phyloP scores from a whole-genome alignment of 1,284 basidiomycete genomes.

The Naganishia sp. region DNA sequence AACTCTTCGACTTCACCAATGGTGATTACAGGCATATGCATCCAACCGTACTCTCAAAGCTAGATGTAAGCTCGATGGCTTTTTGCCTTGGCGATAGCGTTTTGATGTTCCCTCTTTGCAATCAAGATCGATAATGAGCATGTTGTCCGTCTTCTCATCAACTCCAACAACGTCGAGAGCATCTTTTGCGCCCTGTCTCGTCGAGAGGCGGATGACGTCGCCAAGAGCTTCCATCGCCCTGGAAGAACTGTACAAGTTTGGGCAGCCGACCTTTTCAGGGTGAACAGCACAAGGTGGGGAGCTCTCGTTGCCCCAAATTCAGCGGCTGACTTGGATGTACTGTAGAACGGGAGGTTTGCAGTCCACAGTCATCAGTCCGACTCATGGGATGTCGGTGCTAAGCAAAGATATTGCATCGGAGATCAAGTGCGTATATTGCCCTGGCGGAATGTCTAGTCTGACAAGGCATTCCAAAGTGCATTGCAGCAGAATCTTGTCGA shows the following conservation, averaged over 20 bases:
- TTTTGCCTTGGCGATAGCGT: background rate
- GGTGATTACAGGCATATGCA: slow-evolving; percentile 66
- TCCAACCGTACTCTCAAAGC: slow-evolving; percentile 77
- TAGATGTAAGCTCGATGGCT: slow-evolving; percentile 63
- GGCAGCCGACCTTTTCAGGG: slow-evolving; percentile 40
- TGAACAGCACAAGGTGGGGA: slow-evolving; percentile 23
- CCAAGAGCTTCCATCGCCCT: slow-evolving; percentile 47
- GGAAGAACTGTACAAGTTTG: slow-evolving; percentile 33
- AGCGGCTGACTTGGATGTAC: background rate
- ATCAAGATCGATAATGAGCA: slow-evolving; percentile 70
- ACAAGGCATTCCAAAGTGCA: background rate
- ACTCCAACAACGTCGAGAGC: slow-evolving; percentile 70
- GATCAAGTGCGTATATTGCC: slow-evolving; percentile 36
- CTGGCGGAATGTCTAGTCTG: background rate
- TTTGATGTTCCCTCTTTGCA: slow-evolving; percentile 4
- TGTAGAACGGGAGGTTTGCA: slow-evolving; percentile 27
- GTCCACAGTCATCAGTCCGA: slow-evolving; percentile 10
- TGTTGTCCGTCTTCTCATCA: slow-evolving; percentile 80
- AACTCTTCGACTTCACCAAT: slow-evolving; percentile 71
- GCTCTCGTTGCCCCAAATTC: background rate
- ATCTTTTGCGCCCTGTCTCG: slow-evolving; percentile 63
- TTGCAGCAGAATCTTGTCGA: slow-evolving; percentile 21
- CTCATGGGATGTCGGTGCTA: slow-evolving; percentile 18
- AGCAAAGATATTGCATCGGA: slow-evolving; percentile 38
- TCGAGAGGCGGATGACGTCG: slow-evolving; percentile 61